phyloP scores from a whole-genome alignment of 2,329 filamentous ascomycete species.

The Xylaria sp. region DNA sequence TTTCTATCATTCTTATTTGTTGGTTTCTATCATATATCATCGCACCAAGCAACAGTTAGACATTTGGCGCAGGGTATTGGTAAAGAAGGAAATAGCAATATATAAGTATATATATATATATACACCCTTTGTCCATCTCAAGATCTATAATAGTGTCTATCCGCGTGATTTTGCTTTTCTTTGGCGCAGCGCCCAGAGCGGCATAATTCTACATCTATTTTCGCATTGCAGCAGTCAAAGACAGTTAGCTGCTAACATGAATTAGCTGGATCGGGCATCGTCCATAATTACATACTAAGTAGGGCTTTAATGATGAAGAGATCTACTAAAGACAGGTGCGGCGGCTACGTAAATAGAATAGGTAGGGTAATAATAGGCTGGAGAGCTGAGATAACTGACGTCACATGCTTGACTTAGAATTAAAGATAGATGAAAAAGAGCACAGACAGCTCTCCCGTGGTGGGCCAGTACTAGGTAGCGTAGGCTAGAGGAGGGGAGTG shows the following conservation, averaged over 20 bases:
- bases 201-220: background rate
- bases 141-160: background rate
- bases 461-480: background rate
- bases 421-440: background rate
- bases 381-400: constrained; percentile 27
- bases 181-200: background rate
- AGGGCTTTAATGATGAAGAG: too few relatives aligned
- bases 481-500: background rate
- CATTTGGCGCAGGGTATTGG: background rate
- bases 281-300: background rate
- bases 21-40: background rate
- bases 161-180: background rate
- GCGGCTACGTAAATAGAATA: background rate
- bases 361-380: too few relatives aligned
- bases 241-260: background rate
- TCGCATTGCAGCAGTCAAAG: background rate
- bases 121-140: background rate
- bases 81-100: background rate
- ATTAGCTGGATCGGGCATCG: background rate
- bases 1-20: constrained; percentile 1
- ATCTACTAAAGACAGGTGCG: background rate
- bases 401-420: constrained; percentile 13
- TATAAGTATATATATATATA: background rate
- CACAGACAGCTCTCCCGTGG: constrained; percentile 2
- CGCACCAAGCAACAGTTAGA: background rate